Conservation (phyloP, 73 alveolate species). For the Tetrahymena borealis region DNA sequence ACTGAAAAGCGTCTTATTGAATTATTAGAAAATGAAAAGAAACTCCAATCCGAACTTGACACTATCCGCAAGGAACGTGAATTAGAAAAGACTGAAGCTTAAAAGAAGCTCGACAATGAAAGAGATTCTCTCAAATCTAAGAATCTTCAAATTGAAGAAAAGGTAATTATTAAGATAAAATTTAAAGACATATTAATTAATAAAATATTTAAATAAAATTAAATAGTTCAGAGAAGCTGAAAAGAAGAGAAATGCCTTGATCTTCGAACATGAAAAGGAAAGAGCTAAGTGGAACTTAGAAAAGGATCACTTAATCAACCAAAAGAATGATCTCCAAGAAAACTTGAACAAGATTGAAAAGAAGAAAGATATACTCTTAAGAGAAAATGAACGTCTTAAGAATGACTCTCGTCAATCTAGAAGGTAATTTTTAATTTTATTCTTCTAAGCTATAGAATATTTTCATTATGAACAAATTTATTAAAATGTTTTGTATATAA, state of each 20-base stretch:
- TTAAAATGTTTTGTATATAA: not conserved
- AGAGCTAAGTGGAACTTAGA: conserved; percentile 91
- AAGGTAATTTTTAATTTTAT: conserved; percentile 15
- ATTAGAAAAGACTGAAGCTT: conserved; percentile 61
- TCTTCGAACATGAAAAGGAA: conserved; percentile 87
- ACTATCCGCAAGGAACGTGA: conserved; percentile 62
- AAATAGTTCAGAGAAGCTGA: conserved; percentile 67
- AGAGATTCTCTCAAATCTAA: conserved; percentile 55
- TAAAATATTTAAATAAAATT: conserved; percentile 36
- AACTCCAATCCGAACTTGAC: conserved; percentile 64
- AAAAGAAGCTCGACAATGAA: conserved; percentile 64
- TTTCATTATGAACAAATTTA: not conserved
- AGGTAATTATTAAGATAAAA: not conserved
- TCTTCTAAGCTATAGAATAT: no score
- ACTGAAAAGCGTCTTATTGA: conserved; percentile 72
- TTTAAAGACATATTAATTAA: not conserved
- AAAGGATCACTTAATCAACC: conserved; percentile 62
- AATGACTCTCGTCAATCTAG: conserved; percentile 60
- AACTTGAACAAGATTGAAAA: conserved; percentile 53
- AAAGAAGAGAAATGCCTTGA: conserved; percentile 61
- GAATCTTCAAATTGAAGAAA: conserved; percentile 21
- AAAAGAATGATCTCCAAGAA: conserved; percentile 77
- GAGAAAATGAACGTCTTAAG: conserved; percentile 88
- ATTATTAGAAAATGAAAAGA: conserved; percentile 52
- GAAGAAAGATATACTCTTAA: conserved; percentile 68